Conservation (phyloP, 495 filamentous ascomycete genomes). For the Parathielavia appendiculata region DNA sequence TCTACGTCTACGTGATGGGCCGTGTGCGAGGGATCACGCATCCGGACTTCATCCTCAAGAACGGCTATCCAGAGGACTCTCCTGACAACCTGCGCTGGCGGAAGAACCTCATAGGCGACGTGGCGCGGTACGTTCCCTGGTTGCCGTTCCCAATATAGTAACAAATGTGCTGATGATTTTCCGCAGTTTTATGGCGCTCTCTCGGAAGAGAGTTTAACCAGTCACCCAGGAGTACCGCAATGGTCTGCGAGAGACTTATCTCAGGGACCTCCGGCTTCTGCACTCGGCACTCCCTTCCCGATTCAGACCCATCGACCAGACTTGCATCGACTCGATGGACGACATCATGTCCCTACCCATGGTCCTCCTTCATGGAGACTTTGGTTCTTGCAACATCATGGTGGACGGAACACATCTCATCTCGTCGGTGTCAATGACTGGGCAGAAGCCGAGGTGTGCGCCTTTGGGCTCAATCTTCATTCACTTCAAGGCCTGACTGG, state of each 20-base stretch:
- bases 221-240: neutral
- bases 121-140: neutral
- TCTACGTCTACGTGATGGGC: conserved; percentile 9
- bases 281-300: conserved; percentile 32
- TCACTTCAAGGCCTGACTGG: conserved; percentile 34
- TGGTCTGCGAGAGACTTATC: conserved; percentile 21
- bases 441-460: conserved; percentile 38
- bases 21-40: conserved; percentile 3
- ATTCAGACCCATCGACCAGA: conserved; percentile 35
- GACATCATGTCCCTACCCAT: conserved; percentile 38
- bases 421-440: conserved; percentile 41
- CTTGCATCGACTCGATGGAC: conserved; percentile 28
- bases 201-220: neutral
- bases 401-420: conserved; percentile 34
- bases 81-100: conserved; percentile 2
- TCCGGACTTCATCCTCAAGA: neutral
- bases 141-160: neutral
- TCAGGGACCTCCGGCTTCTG: conserved; percentile 30
- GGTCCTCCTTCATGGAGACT: conserved; percentile 38
- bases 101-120: conserved; percentile 11
- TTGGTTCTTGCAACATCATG: conserved; percentile 38
- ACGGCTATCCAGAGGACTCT: conserved; percentile 14
- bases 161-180: neutral
- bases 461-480: conserved; percentile 40
- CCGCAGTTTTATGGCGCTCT: neutral